A percentile compares a stretch with the other conserved stretches of the same genome.
These are phyloP conservation scores for Plasmodium gaboni DNA, from an alignment of 169 alveolate species.

Conservation along the genomic window DNA sequence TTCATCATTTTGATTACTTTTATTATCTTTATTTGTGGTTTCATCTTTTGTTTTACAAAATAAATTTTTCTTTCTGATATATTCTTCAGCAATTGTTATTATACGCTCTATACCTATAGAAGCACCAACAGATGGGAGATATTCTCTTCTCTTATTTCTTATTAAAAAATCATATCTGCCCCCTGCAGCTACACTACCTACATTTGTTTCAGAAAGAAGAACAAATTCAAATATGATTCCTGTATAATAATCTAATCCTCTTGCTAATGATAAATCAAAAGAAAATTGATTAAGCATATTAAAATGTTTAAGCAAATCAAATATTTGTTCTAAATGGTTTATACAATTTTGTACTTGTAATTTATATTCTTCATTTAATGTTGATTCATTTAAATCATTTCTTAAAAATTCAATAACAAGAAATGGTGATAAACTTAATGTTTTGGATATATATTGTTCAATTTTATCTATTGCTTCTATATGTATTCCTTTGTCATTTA, in stretches of 20 bases:
- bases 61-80: slow-evolving; percentile 32
- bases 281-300: slow-evolving; percentile 78
- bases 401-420: slow-evolving; percentile 82
- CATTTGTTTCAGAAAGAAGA: slow-evolving; percentile 85
- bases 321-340: slow-evolving; percentile 79
- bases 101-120: slow-evolving; percentile 96
- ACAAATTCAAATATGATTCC: slow-evolving; percentile 97
- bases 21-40: slow-evolving; percentile 1
- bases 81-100: slow-evolving; percentile 85
- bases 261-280: slow-evolving; percentile 94
- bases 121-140: slow-evolving; percentile 96
- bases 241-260: slow-evolving; percentile 98
- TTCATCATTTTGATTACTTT: slow-evolving; percentile 1
- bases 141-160: slow-evolving; percentile 92
- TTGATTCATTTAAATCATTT: slow-evolving; percentile 77
- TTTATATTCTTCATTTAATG: slow-evolving; percentile 66
- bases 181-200: slow-evolving; percentile 98
- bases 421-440: slow-evolving; percentile 87
- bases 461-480: slow-evolving; percentile 87
- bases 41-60: not conserved
- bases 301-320: slow-evolving; percentile 57
- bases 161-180: slow-evolving; percentile 97
- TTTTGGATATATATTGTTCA: slow-evolving; percentile 87
- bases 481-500: slow-evolving; percentile 92
- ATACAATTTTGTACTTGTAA: slow-evolving; percentile 56